A percentile compares a stretch with the other conserved stretches of the same genome.
Evolutionary conservation across 805 yeast genomes (phyloP).

Genomic region (Jamesozyma piceae): DNA sequence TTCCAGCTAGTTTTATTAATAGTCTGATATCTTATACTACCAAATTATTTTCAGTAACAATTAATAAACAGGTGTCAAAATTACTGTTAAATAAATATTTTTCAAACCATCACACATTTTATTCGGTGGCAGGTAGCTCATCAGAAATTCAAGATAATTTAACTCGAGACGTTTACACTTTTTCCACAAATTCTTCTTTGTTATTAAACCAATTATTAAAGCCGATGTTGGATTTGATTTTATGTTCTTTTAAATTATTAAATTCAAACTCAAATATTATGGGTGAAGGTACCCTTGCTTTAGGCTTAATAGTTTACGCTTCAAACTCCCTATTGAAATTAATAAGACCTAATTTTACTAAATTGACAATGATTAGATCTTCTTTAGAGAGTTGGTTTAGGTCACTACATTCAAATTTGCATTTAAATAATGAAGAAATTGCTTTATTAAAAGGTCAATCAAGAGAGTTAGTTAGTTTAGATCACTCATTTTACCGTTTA

Average conservation of each 20-base stretch:
- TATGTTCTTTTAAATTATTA: constrained; percentile 72
- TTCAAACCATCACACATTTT: constrained; percentile 39
- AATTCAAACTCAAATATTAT: constrained; percentile 36
- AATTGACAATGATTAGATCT: constrained; percentile 64
- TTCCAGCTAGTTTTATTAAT: constrained; percentile 78
- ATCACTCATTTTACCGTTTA: constrained; percentile 69
- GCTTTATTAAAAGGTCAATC: constrained; percentile 77
- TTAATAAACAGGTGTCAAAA: constrained; percentile 57
- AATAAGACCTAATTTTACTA: constrained; percentile 86
- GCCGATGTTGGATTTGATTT: constrained; percentile 68
- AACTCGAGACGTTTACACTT: constrained; percentile 68
- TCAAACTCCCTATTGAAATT: constrained; percentile 66
- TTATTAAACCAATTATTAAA: constrained; percentile 77
- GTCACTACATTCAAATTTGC: constrained; percentile 71
- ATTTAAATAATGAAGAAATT: constrained; percentile 73
- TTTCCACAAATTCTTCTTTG: constrained; percentile 60
- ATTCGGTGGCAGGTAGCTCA: constrained; percentile 16
- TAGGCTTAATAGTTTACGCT: constrained; percentile 72
- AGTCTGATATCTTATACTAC: constrained; percentile 57
- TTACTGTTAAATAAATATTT: constrained; percentile 61
- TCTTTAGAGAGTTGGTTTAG: constrained; percentile 78
- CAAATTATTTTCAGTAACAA: constrained; percentile 44
- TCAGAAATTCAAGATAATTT: constrained; percentile 31
- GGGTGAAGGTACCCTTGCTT: constrained; percentile 66
- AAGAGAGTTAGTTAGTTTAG: constrained; percentile 68